A percentile compares a stretch with the other conserved stretches of the same genome.
phyloP scores from a whole-genome alignment of 2,329 filamentous ascomycete species.

The Lecanicillium sp. region DNA sequence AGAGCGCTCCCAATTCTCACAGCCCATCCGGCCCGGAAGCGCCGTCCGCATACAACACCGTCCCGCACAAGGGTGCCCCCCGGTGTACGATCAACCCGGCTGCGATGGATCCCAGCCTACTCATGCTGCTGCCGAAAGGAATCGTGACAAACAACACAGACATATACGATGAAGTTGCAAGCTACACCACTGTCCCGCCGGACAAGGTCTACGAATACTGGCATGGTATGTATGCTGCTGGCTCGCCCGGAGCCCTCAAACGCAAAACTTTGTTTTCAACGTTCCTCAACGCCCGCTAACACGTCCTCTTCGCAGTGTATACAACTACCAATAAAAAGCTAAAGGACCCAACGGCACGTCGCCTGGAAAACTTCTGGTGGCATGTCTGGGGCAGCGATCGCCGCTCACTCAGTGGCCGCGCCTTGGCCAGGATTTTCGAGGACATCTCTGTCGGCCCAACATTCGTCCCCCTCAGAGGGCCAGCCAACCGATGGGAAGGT shows the following conservation, averaged over 20 bases:
- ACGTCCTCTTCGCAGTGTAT: constrained; percentile 37
- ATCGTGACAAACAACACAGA: constrained; percentile 46
- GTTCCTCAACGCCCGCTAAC: constrained; percentile 10
- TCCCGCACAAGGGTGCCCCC: too few species aligned
- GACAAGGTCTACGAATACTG: constrained; percentile 49
- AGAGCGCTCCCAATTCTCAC: too few species aligned
- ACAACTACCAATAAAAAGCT: constrained; percentile 52
- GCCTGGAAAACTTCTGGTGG: constrained; percentile 60
- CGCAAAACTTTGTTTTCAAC: not conserved
- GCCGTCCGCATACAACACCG: too few species aligned
- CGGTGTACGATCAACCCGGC: too few species aligned
- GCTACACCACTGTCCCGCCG: constrained; percentile 38
- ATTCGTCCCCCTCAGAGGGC: constrained; percentile 46
- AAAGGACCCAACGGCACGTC: constrained; percentile 53
- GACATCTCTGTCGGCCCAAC: constrained; percentile 51
- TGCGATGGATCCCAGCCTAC: constrained; percentile 26
- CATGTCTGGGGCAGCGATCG: constrained; percentile 56
- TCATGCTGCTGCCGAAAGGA: constrained; percentile 47
- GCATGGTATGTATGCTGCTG: constrained; percentile 42
- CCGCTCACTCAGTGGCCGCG: constrained; percentile 41
- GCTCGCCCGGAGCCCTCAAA: not conserved
- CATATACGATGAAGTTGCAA: constrained; percentile 47
- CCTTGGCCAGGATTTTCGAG: constrained; percentile 47
- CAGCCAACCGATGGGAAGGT: constrained; percentile 45
- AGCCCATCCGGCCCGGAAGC: too few species aligned